Conservation (phyloP, 202 grass and related monocot genomes). For the Brachypodium distachyon region DNA sequence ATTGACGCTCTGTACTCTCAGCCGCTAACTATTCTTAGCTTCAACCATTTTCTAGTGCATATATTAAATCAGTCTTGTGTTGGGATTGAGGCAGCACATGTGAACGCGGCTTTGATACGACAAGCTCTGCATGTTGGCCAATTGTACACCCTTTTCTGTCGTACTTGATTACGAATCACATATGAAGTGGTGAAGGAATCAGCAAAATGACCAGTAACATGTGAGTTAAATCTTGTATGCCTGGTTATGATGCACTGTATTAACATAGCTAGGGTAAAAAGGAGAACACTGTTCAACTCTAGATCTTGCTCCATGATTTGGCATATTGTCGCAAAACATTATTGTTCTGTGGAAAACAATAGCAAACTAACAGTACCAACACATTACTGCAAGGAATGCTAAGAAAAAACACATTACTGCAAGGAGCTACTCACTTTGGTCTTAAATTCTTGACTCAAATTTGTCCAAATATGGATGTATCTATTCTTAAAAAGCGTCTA, state of each 20-base stretch:
- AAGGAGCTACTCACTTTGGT: not conserved
- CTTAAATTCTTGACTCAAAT: not conserved
- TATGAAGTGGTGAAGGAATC: not conserved
- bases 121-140: not conserved
- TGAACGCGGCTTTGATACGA: not conserved
- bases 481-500: too few species aligned
- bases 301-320: not conserved
- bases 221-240: not conserved
- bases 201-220: not conserved
- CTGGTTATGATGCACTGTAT: not conserved
- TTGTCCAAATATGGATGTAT: conserved; percentile 10
- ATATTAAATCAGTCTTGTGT: conserved; percentile 4
- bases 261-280: too few species aligned
- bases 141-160: not conserved
- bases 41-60: conserved; percentile 12
- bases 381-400: not conserved
- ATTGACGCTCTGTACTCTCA: not conserved
- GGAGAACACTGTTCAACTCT: not conserved
- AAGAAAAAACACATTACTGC: not conserved
- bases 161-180: not conserved
- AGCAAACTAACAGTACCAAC: not conserved
- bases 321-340: not conserved
- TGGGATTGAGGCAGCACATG: conserved; percentile 7
- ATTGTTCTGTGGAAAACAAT: not conserved
- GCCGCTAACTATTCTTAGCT: not conserved